phyloP scores from a whole-genome alignment of 805 yeast genomes.

The Diddensiella santjacobensis region DNA sequence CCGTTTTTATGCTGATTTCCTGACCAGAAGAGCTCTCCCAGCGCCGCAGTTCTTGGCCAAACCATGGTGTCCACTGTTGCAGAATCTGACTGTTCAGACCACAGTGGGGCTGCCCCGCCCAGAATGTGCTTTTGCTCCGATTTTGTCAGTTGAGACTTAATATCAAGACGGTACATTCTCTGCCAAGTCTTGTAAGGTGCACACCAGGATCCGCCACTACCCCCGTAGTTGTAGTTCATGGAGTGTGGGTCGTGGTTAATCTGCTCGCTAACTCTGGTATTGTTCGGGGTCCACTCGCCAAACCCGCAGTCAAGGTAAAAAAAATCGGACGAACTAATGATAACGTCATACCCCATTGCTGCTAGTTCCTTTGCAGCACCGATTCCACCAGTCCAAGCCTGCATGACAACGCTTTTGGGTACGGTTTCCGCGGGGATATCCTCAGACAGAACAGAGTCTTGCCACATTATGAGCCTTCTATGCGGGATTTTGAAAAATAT shows the following conservation, averaged over 20 bases:
- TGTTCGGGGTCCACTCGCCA: conserved; percentile 37
- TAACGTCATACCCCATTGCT: conserved; percentile 36
- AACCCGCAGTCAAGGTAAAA: conserved; percentile 42
- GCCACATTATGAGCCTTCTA: conserved; percentile 40
- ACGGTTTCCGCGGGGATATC: conserved; percentile 29
- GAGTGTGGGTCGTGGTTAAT: conserved; percentile 22
- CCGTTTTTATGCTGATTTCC: conserved; percentile 36
- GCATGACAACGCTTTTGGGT: conserved; percentile 36
- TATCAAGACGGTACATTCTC: conserved; percentile 35
- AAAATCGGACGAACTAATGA: conserved; percentile 34
- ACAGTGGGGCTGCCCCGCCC: conserved; percentile 39
- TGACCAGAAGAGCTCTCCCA: conserved; percentile 40
- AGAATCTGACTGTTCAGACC: conserved; percentile 39
- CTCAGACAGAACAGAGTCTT: conserved; percentile 32
- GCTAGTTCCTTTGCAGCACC: conserved; percentile 30
- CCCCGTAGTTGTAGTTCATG: conserved; percentile 31
- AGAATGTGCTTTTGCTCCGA: conserved; percentile 31
- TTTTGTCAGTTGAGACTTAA: conserved; percentile 34
- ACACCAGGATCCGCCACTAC: conserved; percentile 39
- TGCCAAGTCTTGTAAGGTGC: conserved; percentile 44
- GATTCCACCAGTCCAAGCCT: conserved; percentile 33
- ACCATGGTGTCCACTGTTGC: conserved; percentile 31
- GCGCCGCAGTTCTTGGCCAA: conserved; percentile 43
- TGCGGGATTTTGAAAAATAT: conserved; percentile 28
- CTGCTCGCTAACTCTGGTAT: conserved; percentile 31